phyloP scores from a whole-genome alignment of 1,139 yeast genomes.

The Taiozyma sp. region DNA sequence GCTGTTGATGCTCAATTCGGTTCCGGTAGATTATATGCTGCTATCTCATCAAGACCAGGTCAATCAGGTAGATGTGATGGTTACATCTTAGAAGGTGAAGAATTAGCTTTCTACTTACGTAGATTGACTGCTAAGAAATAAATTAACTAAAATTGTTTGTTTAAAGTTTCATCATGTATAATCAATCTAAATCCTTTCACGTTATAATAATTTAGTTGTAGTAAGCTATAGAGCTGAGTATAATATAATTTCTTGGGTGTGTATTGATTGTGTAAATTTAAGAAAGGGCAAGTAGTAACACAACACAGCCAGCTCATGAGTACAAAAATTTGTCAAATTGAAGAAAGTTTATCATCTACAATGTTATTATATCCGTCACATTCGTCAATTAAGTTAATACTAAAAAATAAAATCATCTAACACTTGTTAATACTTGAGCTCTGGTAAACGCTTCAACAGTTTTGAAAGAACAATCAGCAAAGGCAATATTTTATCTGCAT shows the following conservation, averaged over 20 bases:
- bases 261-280: too few relatives aligned
- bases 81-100: conserved; percentile 99
- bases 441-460: not conserved
- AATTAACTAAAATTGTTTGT: conserved; percentile 24
- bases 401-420: not conserved
- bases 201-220: conserved; percentile 7
- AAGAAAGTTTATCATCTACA: not conserved
- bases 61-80: conserved; percentile 99
- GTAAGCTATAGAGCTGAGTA: not conserved
- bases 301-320: too few relatives aligned
- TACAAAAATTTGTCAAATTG: too few relatives aligned
- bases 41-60: conserved; percentile 99
- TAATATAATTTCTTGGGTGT: too few relatives aligned
- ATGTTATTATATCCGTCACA: not conserved
- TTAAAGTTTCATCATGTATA: conserved; percentile 21
- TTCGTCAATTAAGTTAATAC: not conserved
- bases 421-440: not conserved
- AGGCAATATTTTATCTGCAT: conserved; percentile 24
- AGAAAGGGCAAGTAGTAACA: too few relatives aligned
- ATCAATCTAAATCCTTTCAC: conserved; percentile 23
- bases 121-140: conserved; percentile 99
- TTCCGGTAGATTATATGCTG: conserved; percentile 98
- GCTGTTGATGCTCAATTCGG: conserved; percentile 95
- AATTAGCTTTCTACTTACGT: conserved; percentile 99
- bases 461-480: conserved; percentile 12